Conservation (phyloP, 2,329 filamentous ascomycete genomes). For the Talaromyces sp. region DNA sequence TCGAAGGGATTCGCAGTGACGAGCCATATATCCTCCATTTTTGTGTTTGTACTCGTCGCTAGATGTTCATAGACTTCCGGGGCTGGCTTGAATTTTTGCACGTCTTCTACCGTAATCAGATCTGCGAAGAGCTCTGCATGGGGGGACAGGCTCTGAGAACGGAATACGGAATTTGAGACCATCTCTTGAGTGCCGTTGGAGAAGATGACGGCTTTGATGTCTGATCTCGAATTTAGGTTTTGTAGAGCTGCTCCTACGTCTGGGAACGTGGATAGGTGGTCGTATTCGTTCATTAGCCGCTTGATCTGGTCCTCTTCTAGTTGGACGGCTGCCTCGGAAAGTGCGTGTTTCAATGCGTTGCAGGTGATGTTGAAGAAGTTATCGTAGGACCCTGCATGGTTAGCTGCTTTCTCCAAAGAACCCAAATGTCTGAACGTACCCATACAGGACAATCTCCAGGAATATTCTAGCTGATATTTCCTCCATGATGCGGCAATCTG, state of each 20-base stretch:
- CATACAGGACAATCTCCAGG: slow-evolving; percentile 73
- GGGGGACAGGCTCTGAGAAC: slow-evolving; percentile 54
- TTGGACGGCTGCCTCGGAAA: slow-evolving; percentile 53
- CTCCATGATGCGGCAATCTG: slow-evolving; percentile 61
- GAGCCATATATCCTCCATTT: slow-evolving; percentile 58
- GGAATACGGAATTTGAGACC: slow-evolving; percentile 58
- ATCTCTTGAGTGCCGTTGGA: slow-evolving; percentile 65
- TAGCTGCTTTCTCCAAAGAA: background rate
- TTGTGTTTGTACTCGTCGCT: slow-evolving; percentile 48
- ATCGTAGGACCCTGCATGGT: slow-evolving; percentile 54
- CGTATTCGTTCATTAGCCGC: slow-evolving; percentile 60
- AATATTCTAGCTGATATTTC: slow-evolving; percentile 71
- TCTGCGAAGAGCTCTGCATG: slow-evolving; percentile 50
- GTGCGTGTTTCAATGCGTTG: slow-evolving; percentile 60
- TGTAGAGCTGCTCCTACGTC: slow-evolving; percentile 58
- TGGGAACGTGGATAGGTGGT: slow-evolving; percentile 60
- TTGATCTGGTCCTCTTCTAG: slow-evolving; percentile 46
- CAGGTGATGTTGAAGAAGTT: slow-evolving; percentile 62
- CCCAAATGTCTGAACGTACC: slow-evolving; percentile 44
- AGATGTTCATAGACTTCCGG: slow-evolving; percentile 60
- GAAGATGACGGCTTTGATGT: slow-evolving; percentile 60
- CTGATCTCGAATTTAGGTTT: slow-evolving; percentile 40
- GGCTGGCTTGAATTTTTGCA: slow-evolving; percentile 63
- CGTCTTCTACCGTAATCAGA: slow-evolving; percentile 60
- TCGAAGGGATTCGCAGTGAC: slow-evolving; percentile 73